Conservation (phyloP, 2,329 filamentous ascomycete species). For the Chaetomiaceae sp. region DNA sequence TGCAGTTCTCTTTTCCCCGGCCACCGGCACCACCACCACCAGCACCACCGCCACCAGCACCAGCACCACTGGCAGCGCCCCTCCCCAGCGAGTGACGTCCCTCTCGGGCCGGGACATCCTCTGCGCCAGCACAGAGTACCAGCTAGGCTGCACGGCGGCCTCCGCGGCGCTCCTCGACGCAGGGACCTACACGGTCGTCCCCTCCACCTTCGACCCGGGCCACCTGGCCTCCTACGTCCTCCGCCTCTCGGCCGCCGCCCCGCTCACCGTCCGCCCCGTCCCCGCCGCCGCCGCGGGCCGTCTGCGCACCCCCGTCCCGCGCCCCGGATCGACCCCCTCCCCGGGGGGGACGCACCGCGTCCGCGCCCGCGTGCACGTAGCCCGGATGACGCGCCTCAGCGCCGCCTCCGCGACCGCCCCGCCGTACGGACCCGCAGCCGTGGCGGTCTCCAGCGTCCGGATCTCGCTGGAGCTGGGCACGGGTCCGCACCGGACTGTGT, state of each 20-base stretch:
- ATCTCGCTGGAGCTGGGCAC: conserved; percentile 69
- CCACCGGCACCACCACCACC: conserved; percentile 37
- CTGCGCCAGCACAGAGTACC: conserved; percentile 82
- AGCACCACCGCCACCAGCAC: too few species aligned
- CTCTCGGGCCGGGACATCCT: conserved; percentile 74
- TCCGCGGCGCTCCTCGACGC: conserved; percentile 53
- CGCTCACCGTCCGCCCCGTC: conserved; percentile 56
- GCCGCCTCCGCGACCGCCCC: neutral
- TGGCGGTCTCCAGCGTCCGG: conserved; percentile 34
- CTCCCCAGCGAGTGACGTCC: conserved; percentile 59
- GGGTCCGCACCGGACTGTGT: conserved; percentile 60
- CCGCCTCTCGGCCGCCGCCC: conserved; percentile 61
- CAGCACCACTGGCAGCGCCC: neutral
- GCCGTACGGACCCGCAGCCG: conserved; percentile 15
- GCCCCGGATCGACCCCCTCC: conserved; percentile 40
- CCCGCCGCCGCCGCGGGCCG: conserved; percentile 71
- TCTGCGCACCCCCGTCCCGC: conserved; percentile 52
- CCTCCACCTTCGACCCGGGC: conserved; percentile 81
- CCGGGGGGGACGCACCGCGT: conserved; percentile 36
- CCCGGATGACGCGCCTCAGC: conserved; percentile 57
- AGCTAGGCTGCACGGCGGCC: conserved; percentile 70
- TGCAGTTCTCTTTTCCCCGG: conserved; percentile 71
- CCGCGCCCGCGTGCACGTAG: conserved; percentile 37
- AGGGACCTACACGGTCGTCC: conserved; percentile 82
- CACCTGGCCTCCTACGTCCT: conserved; percentile 72